Evolutionary conservation across 1,284 basidiomycete species (phyloP), one percentile per base, ranked within the genome.

Genomic region (Wolfiporia cocos): DNA sequence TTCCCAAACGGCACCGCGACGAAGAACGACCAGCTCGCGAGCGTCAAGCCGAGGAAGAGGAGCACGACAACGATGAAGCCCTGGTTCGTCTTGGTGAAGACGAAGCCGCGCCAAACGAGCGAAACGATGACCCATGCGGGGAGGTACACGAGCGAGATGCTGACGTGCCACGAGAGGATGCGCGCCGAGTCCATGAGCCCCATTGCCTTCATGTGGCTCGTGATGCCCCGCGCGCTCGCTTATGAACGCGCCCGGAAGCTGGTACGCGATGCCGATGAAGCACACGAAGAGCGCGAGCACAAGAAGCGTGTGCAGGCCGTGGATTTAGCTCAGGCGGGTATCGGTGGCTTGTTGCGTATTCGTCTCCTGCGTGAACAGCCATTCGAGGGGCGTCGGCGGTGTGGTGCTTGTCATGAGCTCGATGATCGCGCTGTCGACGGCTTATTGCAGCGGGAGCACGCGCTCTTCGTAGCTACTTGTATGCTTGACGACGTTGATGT

Each of bases 391-490:
- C 0, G 72, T 72, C 4, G 71, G 68, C 5, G 71, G 56, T 15
- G 67, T 57, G 7, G 67, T 58, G 0, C 77, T 78, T 0, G 83
- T 78, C 49, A 71, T 71, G 6, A 86, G 62, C 47, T 79, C 71
- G 23, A 87, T 82, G 48, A 85, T 76, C 6, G 81, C 83, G 54
- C 76, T 68, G 51, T 90, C 87, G 22, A 91, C 66, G 3, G 86
- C 83, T 72, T 84, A 84, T 51, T 91, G 87, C 11, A 90, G 56
- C 1, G 87, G 87, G 18, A 90, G 57, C 20, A 85, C 67, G 39
- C 82, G 67, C 40, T 65, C 63, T 57, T 88, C 85, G 52, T 81
- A 79, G 61, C 87, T 85, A 46, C 82, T 80, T 2, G 61, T 70
- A 54, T 86, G 81, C 22, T 68, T 66, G 23, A 69, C 64, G 4